A percentile compares a stretch with the other conserved stretches of the same genome.
Evolutionary conservation across 1,284 basidiomycete species (phyloP).

Genomic region (Cryptococcus hybrid): DNA sequence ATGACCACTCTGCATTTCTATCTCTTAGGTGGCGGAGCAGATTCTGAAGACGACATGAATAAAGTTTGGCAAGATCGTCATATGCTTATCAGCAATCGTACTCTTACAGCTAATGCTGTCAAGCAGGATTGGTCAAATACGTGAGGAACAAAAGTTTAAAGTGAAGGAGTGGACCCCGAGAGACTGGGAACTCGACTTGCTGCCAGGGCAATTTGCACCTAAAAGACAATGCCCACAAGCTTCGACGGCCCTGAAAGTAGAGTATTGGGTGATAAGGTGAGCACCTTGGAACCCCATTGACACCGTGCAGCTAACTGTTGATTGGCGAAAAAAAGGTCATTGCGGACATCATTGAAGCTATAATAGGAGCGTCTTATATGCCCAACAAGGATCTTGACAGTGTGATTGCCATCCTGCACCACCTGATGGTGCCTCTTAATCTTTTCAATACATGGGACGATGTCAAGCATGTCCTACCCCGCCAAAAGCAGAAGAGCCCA

Average conservation of each 20-base stretch:
- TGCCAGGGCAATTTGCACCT: not conserved
- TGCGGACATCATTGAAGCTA: constrained; percentile 41
- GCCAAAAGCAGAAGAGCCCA: not conserved
- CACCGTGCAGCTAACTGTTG: not conserved
- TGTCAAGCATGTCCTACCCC: constrained; percentile 2
- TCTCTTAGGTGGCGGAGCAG: not conserved
- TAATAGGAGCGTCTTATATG: constrained; percentile 38
- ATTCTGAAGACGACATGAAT: constrained; percentile 2
- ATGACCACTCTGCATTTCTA: constrained; percentile 24
- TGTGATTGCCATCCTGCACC: constrained; percentile 23
- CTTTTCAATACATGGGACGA: constrained; percentile 18
- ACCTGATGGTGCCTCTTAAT: constrained; percentile 18
- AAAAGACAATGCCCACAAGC: not conserved
- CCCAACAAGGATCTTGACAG: constrained; percentile 19
- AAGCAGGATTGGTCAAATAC: constrained; percentile 28
- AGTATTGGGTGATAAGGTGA: constrained; percentile 36
- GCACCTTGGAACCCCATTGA: not conserved
- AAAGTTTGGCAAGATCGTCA: constrained; percentile 22
- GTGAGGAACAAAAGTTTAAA: constrained; percentile 21
- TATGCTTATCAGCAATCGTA: constrained; percentile 28
- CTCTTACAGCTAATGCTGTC: constrained; percentile 17
- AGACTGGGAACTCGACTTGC: constrained; percentile 23
- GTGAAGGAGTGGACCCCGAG: constrained; percentile 28
- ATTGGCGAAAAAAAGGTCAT: constrained; percentile 22
- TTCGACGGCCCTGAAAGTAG: constrained; percentile 3